Evolutionary conservation across 495 filamentous ascomycete genomes (phyloP).

Genomic region (Penicillium riverlandense): DNA sequence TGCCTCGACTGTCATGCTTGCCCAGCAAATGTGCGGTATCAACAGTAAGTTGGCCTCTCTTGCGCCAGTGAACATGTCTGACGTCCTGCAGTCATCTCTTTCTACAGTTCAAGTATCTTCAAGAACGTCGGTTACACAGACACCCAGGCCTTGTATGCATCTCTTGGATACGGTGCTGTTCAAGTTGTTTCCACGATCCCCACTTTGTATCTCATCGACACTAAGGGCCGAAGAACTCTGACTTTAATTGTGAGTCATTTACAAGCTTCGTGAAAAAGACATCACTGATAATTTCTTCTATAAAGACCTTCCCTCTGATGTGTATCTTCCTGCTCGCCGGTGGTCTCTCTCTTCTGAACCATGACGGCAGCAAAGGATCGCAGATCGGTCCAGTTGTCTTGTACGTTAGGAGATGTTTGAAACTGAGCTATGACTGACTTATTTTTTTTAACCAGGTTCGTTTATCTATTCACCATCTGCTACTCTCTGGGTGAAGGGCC

Average conservation of each 20-base stretch:
- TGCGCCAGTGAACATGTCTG: background rate
- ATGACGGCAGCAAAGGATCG: slow-evolving; percentile 4
- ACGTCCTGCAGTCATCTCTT: slow-evolving; percentile 56
- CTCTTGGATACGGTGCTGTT: slow-evolving; percentile 50
- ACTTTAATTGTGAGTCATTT: slow-evolving; percentile 22
- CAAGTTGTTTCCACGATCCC: slow-evolving; percentile 69
- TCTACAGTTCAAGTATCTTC: slow-evolving; percentile 73
- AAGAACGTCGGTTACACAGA: slow-evolving; percentile 46
- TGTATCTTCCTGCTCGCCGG: slow-evolving; percentile 60
- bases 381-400: slow-evolving; percentile 22
- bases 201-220: slow-evolving; percentile 64
- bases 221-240: slow-evolving; percentile 66
- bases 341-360: slow-evolving; percentile 49
- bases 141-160: slow-evolving; percentile 61
- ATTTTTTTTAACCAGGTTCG: slow-evolving; percentile 16
- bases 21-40: slow-evolving; percentile 35
- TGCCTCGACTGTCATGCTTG: slow-evolving; percentile 59
- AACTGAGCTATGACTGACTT: background rate
- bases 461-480: slow-evolving; percentile 34
- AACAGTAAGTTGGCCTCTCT: slow-evolving; percentile 32
- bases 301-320: slow-evolving; percentile 77
- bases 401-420: slow-evolving; percentile 10
- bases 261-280: background rate
- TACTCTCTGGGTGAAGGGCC: slow-evolving; percentile 45
- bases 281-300: slow-evolving; percentile 34